These are phyloP conservation scores for Rhizopogon sp. DNA, from an alignment of 768 basidiomycete genomes.

Conservation along the genomic window DNA sequence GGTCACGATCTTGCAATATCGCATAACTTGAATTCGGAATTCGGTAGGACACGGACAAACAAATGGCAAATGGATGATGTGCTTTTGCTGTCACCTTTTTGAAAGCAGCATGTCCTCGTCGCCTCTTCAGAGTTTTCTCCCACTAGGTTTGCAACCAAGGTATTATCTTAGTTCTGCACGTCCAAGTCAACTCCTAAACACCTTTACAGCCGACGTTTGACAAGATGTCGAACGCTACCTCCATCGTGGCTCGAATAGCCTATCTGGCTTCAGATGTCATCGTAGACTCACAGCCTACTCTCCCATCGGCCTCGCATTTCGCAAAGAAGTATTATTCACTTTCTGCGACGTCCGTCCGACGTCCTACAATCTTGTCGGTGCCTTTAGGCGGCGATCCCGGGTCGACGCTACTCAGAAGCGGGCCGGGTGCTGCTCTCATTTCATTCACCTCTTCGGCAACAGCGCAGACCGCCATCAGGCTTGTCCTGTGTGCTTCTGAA, in stretches of 20 bases:
- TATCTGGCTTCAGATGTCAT: conserved; percentile 64
- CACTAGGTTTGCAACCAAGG: conserved; percentile 4
- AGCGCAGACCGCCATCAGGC: conserved; percentile 47
- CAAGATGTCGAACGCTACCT: conserved; percentile 23
- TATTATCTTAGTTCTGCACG: background rate
- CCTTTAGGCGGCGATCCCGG: conserved; percentile 67
- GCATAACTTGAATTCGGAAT: conserved; percentile 15
- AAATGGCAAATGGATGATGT: conserved; percentile 17
- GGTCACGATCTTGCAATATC: background rate
- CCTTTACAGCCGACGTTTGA: background rate
- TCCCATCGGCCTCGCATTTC: conserved; percentile 37
- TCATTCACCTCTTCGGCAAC: conserved; percentile 55
- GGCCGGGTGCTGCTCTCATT: conserved; percentile 36
- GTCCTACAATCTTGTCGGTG: conserved; percentile 41
- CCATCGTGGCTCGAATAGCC: conserved; percentile 62
- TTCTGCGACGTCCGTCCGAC: conserved; percentile 29
- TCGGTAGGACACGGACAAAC: conserved; percentile 7
- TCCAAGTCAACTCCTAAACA: conserved; percentile 5
- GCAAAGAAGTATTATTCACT: conserved; percentile 25
- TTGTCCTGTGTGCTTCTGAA: conserved; percentile 67
- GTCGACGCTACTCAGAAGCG: conserved; percentile 47
- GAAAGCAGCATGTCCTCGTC: background rate
- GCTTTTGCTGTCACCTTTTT: conserved; percentile 14
- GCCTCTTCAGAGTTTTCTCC: background rate
- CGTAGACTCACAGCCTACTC: conserved; percentile 48